phyloP scores from a whole-genome alignment of 2,329 filamentous ascomycete genomes.

The Xylaria hypoxylon region DNA sequence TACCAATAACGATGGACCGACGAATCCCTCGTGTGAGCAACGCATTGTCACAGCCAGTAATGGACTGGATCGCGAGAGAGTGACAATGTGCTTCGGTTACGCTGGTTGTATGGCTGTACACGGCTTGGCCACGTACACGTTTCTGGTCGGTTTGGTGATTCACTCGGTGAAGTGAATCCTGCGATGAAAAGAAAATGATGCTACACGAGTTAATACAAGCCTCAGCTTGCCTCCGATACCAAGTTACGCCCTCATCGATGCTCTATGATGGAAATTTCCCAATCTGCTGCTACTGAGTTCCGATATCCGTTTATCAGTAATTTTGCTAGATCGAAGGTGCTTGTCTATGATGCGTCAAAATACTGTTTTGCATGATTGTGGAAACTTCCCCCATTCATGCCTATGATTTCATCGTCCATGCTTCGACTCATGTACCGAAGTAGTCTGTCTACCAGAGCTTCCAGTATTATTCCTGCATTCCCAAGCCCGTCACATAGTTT shows the following conservation, averaged over 20 bases:
- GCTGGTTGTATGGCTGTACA: conserved; percentile 27
- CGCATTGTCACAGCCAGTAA: conserved; percentile 36
- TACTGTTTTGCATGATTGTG: background rate
- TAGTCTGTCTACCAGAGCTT: background rate
- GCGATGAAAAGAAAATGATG: conserved; percentile 34
- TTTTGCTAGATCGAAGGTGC: background rate
- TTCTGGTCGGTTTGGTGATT: conserved; percentile 27
- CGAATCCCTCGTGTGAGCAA: conserved; percentile 44
- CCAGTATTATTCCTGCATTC: background rate
- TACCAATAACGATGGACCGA: conserved; percentile 49
- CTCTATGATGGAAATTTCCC: conserved; percentile 23
- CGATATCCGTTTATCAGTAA: background rate
- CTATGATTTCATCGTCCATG: background rate
- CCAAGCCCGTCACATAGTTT: background rate
- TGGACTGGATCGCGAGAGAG: conserved; percentile 37
- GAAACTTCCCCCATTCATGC: background rate
- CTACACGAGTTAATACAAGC: conserved; percentile 37
- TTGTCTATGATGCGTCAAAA: conserved; percentile 1
- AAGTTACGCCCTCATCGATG: conserved; percentile 18
- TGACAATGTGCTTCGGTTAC: conserved; percentile 36
- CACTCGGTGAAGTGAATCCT: conserved; percentile 31
- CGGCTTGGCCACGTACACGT: conserved; percentile 27
- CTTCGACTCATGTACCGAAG: background rate
- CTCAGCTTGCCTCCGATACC: conserved; percentile 32
- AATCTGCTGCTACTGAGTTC: conserved; percentile 2